A percentile compares a stretch with the other conserved stretches of the same genome.
These are phyloP conservation scores for Corylus avellana DNA, from an alignment of 306 rosid species.

Conservation along the genomic window DNA sequence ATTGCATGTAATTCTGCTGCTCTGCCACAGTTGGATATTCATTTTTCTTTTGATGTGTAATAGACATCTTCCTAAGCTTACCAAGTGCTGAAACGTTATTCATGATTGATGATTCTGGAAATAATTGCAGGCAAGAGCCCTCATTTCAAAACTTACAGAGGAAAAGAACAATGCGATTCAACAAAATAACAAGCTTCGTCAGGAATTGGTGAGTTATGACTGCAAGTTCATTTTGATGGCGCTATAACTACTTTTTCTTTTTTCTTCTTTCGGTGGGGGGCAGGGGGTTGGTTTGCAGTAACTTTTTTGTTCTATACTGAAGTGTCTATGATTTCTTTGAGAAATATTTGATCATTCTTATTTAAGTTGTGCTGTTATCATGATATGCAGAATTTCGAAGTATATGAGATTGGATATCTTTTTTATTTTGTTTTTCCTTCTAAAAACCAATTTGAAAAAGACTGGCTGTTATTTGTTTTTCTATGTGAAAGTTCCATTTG, in stretches of 20 bases:
- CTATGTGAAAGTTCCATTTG: neutral
- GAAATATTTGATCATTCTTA: neutral
- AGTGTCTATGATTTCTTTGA: neutral
- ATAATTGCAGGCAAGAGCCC: conserved; percentile 66
- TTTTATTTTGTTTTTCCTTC: neutral
- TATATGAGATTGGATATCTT: neutral
- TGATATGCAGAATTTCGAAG: neutral
- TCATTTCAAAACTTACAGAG: conserved; percentile 65
- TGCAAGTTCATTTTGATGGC: neutral
- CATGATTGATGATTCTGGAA: conserved; percentile 21
- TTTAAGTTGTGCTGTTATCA: neutral
- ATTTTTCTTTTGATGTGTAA: neutral
- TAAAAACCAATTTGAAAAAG: neutral
- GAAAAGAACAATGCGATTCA: conserved; percentile 71
- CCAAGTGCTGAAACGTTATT: neutral
- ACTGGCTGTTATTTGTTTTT: neutral
- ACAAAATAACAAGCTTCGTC: conserved; percentile 71
- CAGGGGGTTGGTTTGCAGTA: too few relatives aligned
- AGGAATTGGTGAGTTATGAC: conserved; percentile 75
- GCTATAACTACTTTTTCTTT: neutral
- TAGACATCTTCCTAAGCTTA: neutral
- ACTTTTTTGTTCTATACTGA: neutral
- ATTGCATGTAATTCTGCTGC: neutral
- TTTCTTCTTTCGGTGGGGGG: neutral
- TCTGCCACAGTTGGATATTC: conserved; percentile 10